Conservation (phyloP, 2,329 filamentous ascomycete species). For the Clathrospora elynae region DNA sequence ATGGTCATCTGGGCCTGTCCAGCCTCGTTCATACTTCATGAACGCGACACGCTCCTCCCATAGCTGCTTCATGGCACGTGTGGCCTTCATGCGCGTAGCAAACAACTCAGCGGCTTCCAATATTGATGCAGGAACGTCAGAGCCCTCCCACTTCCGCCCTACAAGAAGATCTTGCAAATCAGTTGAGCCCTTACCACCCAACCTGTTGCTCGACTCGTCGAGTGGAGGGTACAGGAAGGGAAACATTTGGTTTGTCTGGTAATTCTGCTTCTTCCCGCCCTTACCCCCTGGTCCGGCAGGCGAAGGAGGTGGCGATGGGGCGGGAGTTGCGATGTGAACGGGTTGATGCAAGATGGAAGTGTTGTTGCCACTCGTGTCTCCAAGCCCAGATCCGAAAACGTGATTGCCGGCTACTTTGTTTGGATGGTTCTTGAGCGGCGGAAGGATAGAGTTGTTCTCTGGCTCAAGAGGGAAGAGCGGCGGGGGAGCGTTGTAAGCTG, state of each 20-base stretch:
- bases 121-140: conserved; percentile 91
- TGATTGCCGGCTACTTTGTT: conserved; percentile 56
- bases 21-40: conserved; percentile 89
- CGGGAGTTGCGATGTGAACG: conserved; percentile 97
- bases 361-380: conserved; percentile 52
- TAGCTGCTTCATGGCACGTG: conserved; percentile 85
- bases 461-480: conserved; percentile 83
- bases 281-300: conserved; percentile 83
- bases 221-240: conserved; percentile 96
- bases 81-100: conserved; percentile 86
- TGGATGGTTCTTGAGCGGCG: conserved; percentile 77
- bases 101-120: conserved; percentile 94
- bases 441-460: conserved; percentile 88
- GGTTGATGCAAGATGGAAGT: conserved; percentile 89
- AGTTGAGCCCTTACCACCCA: conserved; percentile 85
- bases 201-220: conserved; percentile 84
- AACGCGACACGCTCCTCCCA: conserved; percentile 94
- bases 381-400: conserved; percentile 59
- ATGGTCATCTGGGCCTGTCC: conserved; percentile 63
- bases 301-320: conserved; percentile 92
- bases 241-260: conserved; percentile 98
- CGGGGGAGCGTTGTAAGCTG: conserved; percentile 88
- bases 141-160: conserved; percentile 88
- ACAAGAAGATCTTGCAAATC: conserved; percentile 80
- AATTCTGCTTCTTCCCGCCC: conserved; percentile 97